Percentiles rank a stretch among this genome's conserved stretches.
Conservation (phyloP, 202 grass and related monocot species). For the Tripidium arundinaceum region DNA sequence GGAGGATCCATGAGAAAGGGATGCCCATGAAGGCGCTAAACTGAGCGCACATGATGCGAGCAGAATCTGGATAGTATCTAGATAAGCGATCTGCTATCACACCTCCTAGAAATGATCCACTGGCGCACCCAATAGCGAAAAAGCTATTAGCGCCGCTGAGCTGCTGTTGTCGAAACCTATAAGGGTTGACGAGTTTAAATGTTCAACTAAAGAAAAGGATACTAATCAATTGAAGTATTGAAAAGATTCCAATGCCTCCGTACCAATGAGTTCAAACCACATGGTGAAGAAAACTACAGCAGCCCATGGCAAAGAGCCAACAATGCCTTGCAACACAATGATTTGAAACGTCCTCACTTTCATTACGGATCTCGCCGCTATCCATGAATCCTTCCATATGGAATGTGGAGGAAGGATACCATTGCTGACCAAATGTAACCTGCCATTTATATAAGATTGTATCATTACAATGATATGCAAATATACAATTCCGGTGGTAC, state of each 20-base stretch:
- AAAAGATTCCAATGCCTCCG: slow-evolving; percentile 1
- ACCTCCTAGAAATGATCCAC: slow-evolving; percentile 71
- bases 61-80: slow-evolving; percentile 63
- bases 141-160: slow-evolving; percentile 77
- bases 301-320: slow-evolving; percentile 92
- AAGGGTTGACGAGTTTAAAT: slow-evolving; percentile 20
- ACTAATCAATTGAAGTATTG: slow-evolving; percentile 13
- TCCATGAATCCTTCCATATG: slow-evolving; percentile 74
- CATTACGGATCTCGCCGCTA: slow-evolving; percentile 77
- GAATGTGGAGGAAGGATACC: slow-evolving; percentile 40
- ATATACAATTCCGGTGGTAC: too few species aligned
- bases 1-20: slow-evolving; percentile 82
- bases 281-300: slow-evolving; percentile 96
- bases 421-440: slow-evolving; percentile 48
- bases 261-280: slow-evolving; percentile 98
- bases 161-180: slow-evolving; percentile 81
- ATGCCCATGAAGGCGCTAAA: slow-evolving; percentile 99
- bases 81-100: slow-evolving; percentile 70
- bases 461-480: too few species aligned
- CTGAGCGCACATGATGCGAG: slow-evolving; percentile 87
- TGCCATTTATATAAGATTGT: slow-evolving; percentile 34
- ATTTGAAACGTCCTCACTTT: slow-evolving; percentile 95
- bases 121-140: slow-evolving; percentile 76
- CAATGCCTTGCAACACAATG: slow-evolving; percentile 89
- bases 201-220: neutral